phyloP scores from a whole-genome alignment of 2,329 filamentous ascomycete species.

The Fusarium devonianum region DNA sequence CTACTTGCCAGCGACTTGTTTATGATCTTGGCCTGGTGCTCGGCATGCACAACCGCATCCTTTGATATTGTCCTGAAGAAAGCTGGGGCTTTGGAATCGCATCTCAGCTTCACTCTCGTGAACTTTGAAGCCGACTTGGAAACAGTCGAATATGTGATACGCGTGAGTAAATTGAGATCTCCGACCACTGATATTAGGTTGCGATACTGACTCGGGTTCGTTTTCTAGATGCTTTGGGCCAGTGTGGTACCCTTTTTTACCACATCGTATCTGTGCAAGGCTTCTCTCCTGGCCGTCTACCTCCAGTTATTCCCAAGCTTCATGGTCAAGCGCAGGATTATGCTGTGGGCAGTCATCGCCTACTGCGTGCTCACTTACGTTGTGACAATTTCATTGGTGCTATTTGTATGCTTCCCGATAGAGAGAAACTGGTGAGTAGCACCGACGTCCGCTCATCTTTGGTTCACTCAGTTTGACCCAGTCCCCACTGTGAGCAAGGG shows the following conservation, averaged over 20 bases:
- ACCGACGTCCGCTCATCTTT: too few relatives aligned
- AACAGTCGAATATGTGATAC: too few relatives aligned
- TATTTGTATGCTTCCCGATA: constrained; percentile 15
- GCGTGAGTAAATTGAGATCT: too few relatives aligned
- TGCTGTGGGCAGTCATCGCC: constrained; percentile 12
- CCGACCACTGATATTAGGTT: too few relatives aligned
- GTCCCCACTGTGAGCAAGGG: too few relatives aligned
- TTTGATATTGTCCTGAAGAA: constrained; percentile 6
- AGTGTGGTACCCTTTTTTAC: constrained; percentile 18
- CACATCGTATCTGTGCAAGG: constrained; percentile 26
- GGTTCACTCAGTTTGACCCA: too few relatives aligned
- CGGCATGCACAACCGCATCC: background rate
- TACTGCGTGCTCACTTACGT: constrained; percentile 1
- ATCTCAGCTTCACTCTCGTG: too few relatives aligned
- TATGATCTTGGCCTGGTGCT: constrained; percentile 20
- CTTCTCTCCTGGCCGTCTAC: constrained; percentile 19
- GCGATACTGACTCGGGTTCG: constrained; percentile 15
- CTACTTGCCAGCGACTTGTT: constrained; percentile 21
- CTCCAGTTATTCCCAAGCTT: constrained; percentile 16
- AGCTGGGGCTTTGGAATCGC: too few relatives aligned
- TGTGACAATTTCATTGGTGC: background rate
- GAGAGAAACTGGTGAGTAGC: constrained; percentile 11
- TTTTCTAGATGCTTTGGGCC: constrained; percentile 13
- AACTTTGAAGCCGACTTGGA: too few relatives aligned
- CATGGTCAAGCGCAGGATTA: constrained; percentile 20